Evolutionary conservation across 768 basidiomycete genomes (phyloP), one percentile per base, ranked within the genome.

Genomic region (Porpolomopsis calyptriformis): DNA sequence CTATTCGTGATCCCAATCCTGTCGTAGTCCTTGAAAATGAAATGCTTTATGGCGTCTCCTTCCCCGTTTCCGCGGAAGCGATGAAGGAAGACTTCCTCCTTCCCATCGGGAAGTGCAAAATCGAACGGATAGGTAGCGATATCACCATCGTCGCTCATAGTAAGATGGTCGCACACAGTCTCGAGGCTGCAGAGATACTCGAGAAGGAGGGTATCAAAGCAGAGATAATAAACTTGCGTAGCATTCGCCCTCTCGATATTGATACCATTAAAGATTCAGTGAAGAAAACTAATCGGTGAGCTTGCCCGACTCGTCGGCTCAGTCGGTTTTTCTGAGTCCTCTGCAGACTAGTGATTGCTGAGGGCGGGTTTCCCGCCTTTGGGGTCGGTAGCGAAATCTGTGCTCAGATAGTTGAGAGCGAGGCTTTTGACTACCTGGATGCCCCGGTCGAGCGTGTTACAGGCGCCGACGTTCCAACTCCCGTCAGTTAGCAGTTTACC

Each of bases 21-120:
- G 87, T 97, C 55, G 92, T 97, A 54, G 92, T 99, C 77, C 85
- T 99, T 43, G 96, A 99, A 64, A 99, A 99, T 68, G 96, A 99
- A 66, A 91, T 99, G 80, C 66, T 99, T 62, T 99, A 99, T 70
- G 96, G 96, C 66, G 81, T 92, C 52, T 78, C 85, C 27, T 99
- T 98, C 84, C 92, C 93, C 41, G 84, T 98, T 82, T 90, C 91
- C 22, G 64, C 80, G 52, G 93, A 93, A 58, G 93, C 91, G 56
- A 82, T 96, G 81, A 91, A 89, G 43, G 88, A 93, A 63, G 79
- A 88, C 69, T 99, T 91, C 78, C 65, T 93, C 36, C 71, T 98
- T 45, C 94, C 93, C 27, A 96, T 99, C 59, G 96, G 96, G 61
- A 97, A 98, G 71, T 85, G 84, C 63, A 97, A 98, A 70, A 76